These are phyloP conservation scores for Falciphora oryzae DNA, from an alignment of 2,329 filamentous ascomycete species.

Conservation along the genomic window DNA sequence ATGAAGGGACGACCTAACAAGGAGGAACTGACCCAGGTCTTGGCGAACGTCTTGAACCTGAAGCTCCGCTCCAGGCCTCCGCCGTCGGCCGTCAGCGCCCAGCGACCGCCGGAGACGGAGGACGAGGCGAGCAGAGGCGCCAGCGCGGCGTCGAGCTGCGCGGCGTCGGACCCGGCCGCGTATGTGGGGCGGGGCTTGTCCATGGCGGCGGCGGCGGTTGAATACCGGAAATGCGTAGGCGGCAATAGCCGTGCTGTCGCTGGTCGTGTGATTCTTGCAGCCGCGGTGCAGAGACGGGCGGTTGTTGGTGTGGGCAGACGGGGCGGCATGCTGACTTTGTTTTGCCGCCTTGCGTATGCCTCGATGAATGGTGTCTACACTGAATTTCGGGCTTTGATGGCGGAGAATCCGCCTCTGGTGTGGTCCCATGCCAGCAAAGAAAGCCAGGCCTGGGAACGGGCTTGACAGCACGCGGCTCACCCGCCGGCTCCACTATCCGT, in stretches of 20 bases:
- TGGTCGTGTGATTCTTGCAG: not conserved
- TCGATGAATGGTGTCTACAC: not conserved
- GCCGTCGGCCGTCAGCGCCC: slow-evolving; percentile 45
- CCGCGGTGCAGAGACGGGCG: not conserved
- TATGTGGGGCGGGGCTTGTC: slow-evolving; percentile 24
- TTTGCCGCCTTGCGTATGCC: not conserved
- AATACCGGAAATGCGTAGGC: not conserved
- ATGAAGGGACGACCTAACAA: not conserved
- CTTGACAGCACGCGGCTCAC: slow-evolving; percentile 1
- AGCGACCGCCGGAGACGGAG: slow-evolving; percentile 30
- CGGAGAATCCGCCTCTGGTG: too few relatives aligned
- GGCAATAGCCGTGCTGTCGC: too few relatives aligned
- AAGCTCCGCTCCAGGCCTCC: slow-evolving; percentile 54
- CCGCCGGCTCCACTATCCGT: not conserved
- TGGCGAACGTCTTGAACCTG: slow-evolving; percentile 59
- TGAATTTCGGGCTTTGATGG: not conserved
- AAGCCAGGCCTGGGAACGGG: not conserved
- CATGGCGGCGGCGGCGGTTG: not conserved
- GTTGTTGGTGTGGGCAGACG: not conserved
- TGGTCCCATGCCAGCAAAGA: not conserved
- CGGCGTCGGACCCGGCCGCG: slow-evolving; percentile 39
- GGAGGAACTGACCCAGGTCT: slow-evolving; percentile 51
- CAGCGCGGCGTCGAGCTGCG: slow-evolving; percentile 28
- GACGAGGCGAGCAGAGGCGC: slow-evolving; percentile 25
- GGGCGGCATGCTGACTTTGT: not conserved